phyloP scores from a whole-genome alignment of 202 grass and related monocot genomes.

The Carex arenaria region DNA sequence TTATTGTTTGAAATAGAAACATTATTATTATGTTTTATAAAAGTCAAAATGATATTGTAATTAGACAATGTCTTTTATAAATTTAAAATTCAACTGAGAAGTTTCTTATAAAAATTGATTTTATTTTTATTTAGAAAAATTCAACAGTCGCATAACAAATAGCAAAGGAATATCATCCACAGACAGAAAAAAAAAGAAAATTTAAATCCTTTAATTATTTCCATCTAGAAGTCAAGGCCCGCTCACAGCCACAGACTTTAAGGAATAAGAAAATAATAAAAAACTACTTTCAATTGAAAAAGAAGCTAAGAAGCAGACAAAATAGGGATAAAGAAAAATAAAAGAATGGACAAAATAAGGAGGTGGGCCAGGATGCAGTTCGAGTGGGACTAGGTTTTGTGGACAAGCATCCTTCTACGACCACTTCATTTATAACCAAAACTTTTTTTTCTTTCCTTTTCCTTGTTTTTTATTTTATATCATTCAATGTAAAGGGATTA shows the following conservation, averaged over 20 bases:
- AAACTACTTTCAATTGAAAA: not conserved
- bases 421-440: not conserved
- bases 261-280: not conserved
- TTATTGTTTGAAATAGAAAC: no score
- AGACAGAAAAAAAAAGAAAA: no score
- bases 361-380: not conserved
- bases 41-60: no score
- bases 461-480: constrained; percentile 5
- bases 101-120: no score
- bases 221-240: not conserved
- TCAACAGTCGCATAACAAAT: no score
- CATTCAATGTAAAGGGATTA: not conserved
- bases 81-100: no score
- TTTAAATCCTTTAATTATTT: no score
- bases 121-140: no score
- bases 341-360: not conserved
- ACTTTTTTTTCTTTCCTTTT: not conserved
- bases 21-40: no score
- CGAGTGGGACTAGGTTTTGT: constrained; percentile 43
- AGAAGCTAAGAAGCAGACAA: not conserved
- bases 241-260: not conserved
- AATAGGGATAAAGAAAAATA: not conserved
- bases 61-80: no score
- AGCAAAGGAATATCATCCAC: no score
- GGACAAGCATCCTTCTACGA: constrained; percentile 44